Evolutionary conservation across 2,329 filamentous ascomycete species (phyloP).

Genomic region (Hymenoscyphus albidus): DNA sequence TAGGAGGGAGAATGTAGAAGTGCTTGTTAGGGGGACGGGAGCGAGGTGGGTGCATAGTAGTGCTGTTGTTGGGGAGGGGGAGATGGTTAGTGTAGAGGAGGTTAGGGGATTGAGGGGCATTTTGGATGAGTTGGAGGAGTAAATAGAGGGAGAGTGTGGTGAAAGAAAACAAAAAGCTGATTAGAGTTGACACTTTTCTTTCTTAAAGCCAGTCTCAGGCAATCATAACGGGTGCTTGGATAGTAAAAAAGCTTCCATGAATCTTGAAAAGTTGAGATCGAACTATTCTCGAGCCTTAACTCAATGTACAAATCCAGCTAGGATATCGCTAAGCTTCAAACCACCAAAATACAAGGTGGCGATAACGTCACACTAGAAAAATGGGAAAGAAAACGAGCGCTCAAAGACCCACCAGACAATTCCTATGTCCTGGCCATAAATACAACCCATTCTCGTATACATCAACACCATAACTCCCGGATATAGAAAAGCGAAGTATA

Average conservation of each 20-base stretch:
- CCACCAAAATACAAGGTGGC: not conserved
- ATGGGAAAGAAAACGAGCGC: not conserved
- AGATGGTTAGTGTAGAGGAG: conserved; percentile 31
- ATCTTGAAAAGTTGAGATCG: not conserved
- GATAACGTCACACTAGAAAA: not conserved
- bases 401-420: not conserved
- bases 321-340: not conserved
- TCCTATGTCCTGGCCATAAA: not conserved
- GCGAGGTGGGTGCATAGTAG: conserved; percentile 42
- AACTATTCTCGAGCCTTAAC: not conserved
- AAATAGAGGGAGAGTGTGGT: not conserved
- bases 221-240: not conserved
- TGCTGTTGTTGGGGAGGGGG: conserved; percentile 36
- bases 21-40: conserved; percentile 32
- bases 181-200: not conserved
- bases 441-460: not conserved
- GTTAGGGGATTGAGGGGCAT: conserved; percentile 19
- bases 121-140: not conserved
- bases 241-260: not conserved
- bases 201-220: not conserved
- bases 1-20: conserved; percentile 41
- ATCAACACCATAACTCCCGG: not conserved
- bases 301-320: not conserved
- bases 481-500: conserved; percentile 1
- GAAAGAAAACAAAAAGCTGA: not conserved